Evolutionary conservation across 352 stramenopile genomes (phyloP).

Genomic region (Phytophthora citricola): DNA sequence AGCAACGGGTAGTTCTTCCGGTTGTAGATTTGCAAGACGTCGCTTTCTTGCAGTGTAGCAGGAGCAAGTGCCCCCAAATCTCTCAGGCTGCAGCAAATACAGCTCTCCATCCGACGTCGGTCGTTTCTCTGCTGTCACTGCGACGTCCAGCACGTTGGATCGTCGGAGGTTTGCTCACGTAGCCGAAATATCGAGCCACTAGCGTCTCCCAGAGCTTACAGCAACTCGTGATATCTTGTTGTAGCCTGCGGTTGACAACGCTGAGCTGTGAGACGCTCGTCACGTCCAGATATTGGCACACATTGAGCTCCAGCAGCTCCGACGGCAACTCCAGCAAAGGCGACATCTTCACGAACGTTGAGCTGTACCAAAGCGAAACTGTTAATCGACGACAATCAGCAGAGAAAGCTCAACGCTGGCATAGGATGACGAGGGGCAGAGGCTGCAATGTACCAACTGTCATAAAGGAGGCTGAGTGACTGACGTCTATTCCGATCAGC

Average conservation of each 20-base stretch:
- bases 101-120: constrained; percentile 47
- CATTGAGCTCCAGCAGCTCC: constrained; percentile 45
- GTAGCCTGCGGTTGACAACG: constrained; percentile 41
- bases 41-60: constrained; percentile 31
- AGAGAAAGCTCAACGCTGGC: background rate
- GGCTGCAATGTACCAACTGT: constrained; percentile 13
- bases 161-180: constrained; percentile 34
- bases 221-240: constrained; percentile 33
- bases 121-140: constrained; percentile 3
- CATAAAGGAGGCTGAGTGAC: constrained; percentile 14
- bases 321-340: constrained; percentile 40
- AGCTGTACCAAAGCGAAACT: constrained; percentile 1
- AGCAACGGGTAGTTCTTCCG: constrained; percentile 19
- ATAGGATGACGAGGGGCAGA: constrained; percentile 21
- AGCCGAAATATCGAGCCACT: constrained; percentile 51
- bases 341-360: constrained; percentile 8
- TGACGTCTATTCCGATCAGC: constrained; percentile 37
- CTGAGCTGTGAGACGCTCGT: constrained; percentile 42
- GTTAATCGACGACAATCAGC: background rate
- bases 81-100: constrained; percentile 52
- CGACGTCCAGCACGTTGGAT: constrained; percentile 1
- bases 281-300: constrained; percentile 60
- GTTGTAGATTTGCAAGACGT: constrained; percentile 48
- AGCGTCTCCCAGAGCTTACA: constrained; percentile 50
- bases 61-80: constrained; percentile 39